phyloP scores from a whole-genome alignment of 2,329 filamentous ascomycete genomes.

The Grosmannia penicillata region DNA sequence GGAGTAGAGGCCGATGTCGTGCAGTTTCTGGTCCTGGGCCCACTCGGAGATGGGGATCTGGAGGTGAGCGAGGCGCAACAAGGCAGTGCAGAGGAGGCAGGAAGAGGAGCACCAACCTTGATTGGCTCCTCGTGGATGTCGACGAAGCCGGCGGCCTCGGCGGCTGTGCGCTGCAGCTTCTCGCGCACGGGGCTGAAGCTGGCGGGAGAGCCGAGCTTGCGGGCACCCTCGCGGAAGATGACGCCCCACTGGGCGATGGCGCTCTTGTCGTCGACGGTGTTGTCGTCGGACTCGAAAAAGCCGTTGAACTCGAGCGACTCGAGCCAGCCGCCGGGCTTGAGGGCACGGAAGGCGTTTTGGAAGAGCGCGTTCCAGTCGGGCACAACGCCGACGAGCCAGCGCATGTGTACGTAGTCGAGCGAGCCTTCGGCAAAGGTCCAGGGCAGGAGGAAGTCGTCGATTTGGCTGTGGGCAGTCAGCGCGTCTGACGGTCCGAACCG shows the following conservation, averaged over 20 bases:
- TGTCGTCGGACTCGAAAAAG: conserved; percentile 13
- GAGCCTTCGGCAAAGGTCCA: conserved; percentile 12
- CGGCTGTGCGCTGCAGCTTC: conserved; percentile 32
- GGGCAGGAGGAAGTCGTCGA: conserved; percentile 14
- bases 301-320: conserved; percentile 11
- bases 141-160: conserved; percentile 40
- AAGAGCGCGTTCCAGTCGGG: conserved; percentile 12
- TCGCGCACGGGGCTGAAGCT: conserved; percentile 23
- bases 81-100: neutral
- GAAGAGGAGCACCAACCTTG: conserved; percentile 22
- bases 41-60: conserved; percentile 17
- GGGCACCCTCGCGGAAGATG: neutral
- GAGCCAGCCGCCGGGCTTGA: conserved; percentile 36
- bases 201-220: neutral
- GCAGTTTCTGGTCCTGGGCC: conserved; percentile 17
- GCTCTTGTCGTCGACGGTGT: conserved; percentile 6
- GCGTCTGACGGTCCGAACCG: too few relatives aligned
- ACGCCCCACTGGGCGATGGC: conserved; percentile 13
- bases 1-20: conserved; percentile 13
- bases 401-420: conserved; percentile 15
- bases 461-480: conserved; percentile 7
- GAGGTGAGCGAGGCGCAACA: neutral
- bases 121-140: conserved; percentile 36
- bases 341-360: conserved; percentile 9
- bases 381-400: conserved; percentile 14